phyloP scores from a whole-genome alignment of 176 grass and related monocot species.

The Oryza glaberrima region DNA sequence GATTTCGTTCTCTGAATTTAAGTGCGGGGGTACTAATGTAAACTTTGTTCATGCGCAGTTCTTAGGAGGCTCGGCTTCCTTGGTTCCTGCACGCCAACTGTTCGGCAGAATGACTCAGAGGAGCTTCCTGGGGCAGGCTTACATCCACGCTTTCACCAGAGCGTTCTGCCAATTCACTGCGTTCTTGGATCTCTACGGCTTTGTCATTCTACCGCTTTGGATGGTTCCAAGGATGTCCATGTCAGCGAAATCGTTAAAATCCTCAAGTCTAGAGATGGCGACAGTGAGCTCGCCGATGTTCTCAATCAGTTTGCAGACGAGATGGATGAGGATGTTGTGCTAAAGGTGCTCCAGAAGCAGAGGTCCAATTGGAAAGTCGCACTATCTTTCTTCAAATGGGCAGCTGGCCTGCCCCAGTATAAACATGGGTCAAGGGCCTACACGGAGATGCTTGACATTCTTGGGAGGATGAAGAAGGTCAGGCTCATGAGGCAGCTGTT shows the following conservation, averaged over 20 bases:
- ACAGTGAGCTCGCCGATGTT: slow-evolving; percentile 4
- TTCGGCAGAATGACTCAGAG: slow-evolving; percentile 31
- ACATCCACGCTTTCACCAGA: neutral
- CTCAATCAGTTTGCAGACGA: slow-evolving; percentile 37
- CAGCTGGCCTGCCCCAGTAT: slow-evolving; percentile 25
- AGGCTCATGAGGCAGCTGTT: slow-evolving; percentile 59
- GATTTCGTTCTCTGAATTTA: neutral
- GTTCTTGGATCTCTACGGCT: neutral
- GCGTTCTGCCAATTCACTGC: neutral
- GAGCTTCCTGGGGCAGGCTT: neutral
- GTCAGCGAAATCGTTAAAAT: slow-evolving; percentile 30
- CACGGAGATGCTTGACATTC: slow-evolving; percentile 68
- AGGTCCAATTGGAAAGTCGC: slow-evolving; percentile 65
- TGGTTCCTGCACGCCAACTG: neutral
- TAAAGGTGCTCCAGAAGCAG: slow-evolving; percentile 59
- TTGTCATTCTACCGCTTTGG: neutral
- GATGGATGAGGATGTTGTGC: slow-evolving; percentile 55
- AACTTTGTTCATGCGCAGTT: neutral
- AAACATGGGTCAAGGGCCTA: slow-evolving; percentile 50
- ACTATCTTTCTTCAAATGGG: slow-evolving; percentile 66
- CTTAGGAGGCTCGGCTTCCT: neutral
- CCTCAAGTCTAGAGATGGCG: slow-evolving; percentile 42
- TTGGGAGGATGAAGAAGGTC: slow-evolving; percentile 81
- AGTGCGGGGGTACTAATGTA: neutral
- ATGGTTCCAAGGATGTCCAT: neutral